Evolutionary conservation across 2,329 filamentous ascomycete species (phyloP).

Genomic region (Microsporum audouinii): DNA sequence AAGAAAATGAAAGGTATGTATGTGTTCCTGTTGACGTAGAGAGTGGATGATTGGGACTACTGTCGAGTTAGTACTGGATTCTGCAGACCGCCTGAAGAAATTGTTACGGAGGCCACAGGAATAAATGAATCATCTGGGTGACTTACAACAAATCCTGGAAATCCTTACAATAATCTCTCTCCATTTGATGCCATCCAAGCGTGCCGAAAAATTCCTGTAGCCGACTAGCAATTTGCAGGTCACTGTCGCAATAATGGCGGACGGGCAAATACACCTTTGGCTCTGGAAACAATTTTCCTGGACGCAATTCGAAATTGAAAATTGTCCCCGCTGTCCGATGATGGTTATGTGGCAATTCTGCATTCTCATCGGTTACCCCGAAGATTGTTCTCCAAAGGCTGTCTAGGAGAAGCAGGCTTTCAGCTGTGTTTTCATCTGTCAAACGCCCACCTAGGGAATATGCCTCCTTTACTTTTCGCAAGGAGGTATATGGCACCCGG

Average conservation of each 20-base stretch:
- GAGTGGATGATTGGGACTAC: constrained; percentile 1
- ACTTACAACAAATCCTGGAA: background rate
- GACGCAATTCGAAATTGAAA: constrained; percentile 2
- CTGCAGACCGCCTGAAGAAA: background rate
- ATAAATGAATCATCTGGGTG: background rate
- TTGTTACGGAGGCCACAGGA: background rate
- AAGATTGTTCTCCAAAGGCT: background rate
- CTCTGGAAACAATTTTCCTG: constrained; percentile 2
- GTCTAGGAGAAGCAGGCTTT: background rate
- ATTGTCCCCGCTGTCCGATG: constrained; percentile 1
- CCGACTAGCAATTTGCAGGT: background rate
- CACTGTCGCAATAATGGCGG: background rate
- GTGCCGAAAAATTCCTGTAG: background rate
- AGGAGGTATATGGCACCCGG: background rate
- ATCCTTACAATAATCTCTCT: background rate
- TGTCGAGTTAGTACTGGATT: background rate
- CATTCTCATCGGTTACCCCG: background rate
- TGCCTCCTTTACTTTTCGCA: constrained; percentile 3
- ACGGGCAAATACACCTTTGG: constrained; percentile 1
- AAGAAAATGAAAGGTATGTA: constrained; percentile 2
- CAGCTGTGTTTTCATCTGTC: background rate
- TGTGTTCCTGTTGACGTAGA: background rate
- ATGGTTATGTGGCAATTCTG: background rate
- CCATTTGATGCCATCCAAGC: background rate
- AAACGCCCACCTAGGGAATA: background rate